phyloP scores from a whole-genome alignment of 2,329 filamentous ascomycete species.

The Aspergillus tamarii region DNA sequence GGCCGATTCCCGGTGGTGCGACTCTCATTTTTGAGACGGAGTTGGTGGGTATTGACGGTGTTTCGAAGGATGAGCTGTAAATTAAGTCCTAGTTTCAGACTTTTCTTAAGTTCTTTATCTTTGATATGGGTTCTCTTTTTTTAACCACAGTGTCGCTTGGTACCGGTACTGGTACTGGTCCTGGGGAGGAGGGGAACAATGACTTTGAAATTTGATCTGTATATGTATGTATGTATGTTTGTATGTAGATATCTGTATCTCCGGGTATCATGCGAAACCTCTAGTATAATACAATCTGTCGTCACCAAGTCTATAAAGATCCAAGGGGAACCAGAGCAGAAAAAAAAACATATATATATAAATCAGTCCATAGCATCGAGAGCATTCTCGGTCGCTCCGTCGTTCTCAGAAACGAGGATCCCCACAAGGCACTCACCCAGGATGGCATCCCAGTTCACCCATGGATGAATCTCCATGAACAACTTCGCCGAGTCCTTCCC shows the following conservation, averaged over 20 bases:
- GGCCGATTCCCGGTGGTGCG: slow-evolving; percentile 80
- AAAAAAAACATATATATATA: background rate
- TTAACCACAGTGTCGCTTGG: background rate
- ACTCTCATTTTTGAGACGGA: slow-evolving; percentile 93
- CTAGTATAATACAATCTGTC: slow-evolving; percentile 7
- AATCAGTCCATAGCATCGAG: slow-evolving; percentile 65
- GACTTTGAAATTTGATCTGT: background rate
- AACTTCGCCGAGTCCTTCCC: slow-evolving; percentile 67
- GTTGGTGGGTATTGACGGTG: slow-evolving; percentile 79
- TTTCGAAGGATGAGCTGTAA: slow-evolving; percentile 54
- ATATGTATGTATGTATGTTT: slow-evolving; percentile 11
- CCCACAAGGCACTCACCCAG: slow-evolving; percentile 64
- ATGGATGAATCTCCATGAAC: slow-evolving; percentile 67
- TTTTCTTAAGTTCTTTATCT: background rate
- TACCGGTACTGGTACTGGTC: background rate
- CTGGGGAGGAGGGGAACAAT: background rate
- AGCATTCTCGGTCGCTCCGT: slow-evolving; percentile 39
- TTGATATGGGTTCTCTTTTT: background rate
- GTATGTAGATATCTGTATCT: slow-evolving; percentile 4
- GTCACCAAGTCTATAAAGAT: background rate
- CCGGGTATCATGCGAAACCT: slow-evolving; percentile 8
- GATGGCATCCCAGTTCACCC: slow-evolving; percentile 72
- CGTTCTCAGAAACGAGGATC: slow-evolving; percentile 61
- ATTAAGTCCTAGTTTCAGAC: background rate
- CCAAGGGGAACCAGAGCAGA: background rate